Percentiles rank a stretch among this genome's conserved stretches.
Evolutionary conservation across 2,329 filamentous ascomycete species (phyloP).

Genomic region (Neofusicoccum umdonicola): DNA sequence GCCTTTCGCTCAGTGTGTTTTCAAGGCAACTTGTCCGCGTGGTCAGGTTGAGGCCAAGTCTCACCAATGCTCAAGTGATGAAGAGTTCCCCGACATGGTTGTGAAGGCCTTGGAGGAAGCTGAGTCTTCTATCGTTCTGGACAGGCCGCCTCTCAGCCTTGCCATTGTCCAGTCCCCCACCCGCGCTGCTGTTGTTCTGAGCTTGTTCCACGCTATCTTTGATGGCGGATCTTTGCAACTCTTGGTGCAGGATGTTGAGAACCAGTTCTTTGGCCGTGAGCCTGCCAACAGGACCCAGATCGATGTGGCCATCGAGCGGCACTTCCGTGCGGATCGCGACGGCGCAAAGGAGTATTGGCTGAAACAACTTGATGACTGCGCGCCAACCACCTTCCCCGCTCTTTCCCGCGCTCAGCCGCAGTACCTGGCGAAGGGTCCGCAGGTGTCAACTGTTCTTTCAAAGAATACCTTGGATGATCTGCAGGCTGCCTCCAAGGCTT

Average conservation of each 20-base stretch:
- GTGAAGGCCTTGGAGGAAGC: constrained; percentile 10
- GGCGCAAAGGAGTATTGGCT: constrained; percentile 63
- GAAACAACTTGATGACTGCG: constrained; percentile 51
- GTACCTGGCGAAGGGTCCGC: not conserved
- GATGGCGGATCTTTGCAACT: constrained; percentile 71
- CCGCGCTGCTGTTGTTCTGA: constrained; percentile 38
- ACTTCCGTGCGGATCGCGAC: constrained; percentile 46
- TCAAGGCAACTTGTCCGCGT: not conserved
- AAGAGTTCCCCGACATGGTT: not conserved
- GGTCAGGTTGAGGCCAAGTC: not conserved
- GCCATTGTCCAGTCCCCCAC: constrained; percentile 24
- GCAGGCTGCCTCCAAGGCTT: constrained; percentile 7
- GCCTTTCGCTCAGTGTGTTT: constrained; percentile 16
- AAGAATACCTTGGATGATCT: not conserved
- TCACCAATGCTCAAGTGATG: not conserved
- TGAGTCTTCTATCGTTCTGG: constrained; percentile 5
- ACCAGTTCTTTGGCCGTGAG: constrained; percentile 44
- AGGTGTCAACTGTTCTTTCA: not conserved
- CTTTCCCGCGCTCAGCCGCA: constrained; percentile 19
- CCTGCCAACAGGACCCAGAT: constrained; percentile 55
- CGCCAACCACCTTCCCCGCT: constrained; percentile 36
- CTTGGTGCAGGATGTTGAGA: constrained; percentile 67
- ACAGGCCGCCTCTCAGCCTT: constrained; percentile 7
- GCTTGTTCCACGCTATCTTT: constrained; percentile 74
- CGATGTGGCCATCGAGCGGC: constrained; percentile 58